Base-by-base conservation (phyloP, 257 asterid genomes). In the Solanum verrucosum region DNA sequence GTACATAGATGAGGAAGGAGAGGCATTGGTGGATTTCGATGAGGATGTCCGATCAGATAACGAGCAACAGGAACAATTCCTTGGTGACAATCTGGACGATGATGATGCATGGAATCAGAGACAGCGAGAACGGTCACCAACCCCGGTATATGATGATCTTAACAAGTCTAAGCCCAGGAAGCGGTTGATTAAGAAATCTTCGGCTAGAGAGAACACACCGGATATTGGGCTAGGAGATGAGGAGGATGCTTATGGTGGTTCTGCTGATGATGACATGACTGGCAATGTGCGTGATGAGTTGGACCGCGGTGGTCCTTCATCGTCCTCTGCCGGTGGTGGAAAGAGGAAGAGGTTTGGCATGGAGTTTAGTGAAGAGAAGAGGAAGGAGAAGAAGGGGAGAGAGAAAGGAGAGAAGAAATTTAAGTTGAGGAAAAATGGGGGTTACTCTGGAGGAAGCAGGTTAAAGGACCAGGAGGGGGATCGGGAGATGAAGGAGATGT, bases 401-500 rank as follows among this genome's bases (percentile, higher is more conserved):
- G 87, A 87, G 89, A 95, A 93, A 75, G 91, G 74, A n/a, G 96
- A 89, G 82, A 93, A 89, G 90, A 94, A 88, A 91, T 90, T 93
- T 52, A 93, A 90, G 92, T 87, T 87, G 87, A 92, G 93, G 88
- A 96, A 78, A 88, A 83, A 89, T 77, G 91, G 91, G 25, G 91
- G 91, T 75, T 40, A 77, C 82, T 70, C 93, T 38, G 96, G 94
- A 75, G 94, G 93, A 84, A 94, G 96, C 87, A 90, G 95, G 85
- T 88, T 86, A 73, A 91, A 93, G 91, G 94, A 91, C 87, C 93
- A 91, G 29, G 99, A 92, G 85, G 98, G 93, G 1, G 99, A 97
- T 92, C 97, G 92, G 78, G 98, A 96, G 92, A 93, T 90, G 93
- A 95, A 95, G 93, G 99, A 95, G 94, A 95, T 96, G 98, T 97